A percentile compares a stretch with the other conserved stretches of the same genome.
Conservation (phyloP, 2,329 filamentous ascomycete species). For the Aspergillaceae sp. region DNA sequence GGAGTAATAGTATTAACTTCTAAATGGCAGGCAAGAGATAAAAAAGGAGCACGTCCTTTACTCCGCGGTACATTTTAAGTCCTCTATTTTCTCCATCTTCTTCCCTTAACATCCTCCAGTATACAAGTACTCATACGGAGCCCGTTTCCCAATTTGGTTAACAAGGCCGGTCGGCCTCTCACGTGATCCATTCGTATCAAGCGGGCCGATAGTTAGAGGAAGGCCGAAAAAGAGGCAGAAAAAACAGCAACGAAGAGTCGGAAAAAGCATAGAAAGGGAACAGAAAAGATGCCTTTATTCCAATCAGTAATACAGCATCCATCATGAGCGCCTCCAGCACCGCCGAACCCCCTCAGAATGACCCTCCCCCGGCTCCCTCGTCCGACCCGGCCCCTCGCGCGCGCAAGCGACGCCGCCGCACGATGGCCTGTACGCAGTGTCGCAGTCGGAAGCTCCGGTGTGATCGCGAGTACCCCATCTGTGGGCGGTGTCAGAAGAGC, state of each 20-base stretch:
- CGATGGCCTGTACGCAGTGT: conserved; percentile 36
- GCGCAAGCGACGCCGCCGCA: conserved; percentile 31
- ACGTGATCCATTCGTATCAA: conserved; percentile 10
- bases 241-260: no score
- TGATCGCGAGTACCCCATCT: conserved; percentile 35
- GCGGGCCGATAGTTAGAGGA: no score
- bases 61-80: no score
- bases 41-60: no score
- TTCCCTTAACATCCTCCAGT: no score
- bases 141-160: neutral
- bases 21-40: no score
- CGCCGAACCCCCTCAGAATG: neutral
- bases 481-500: conserved; percentile 32
- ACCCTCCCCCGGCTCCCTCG: neutral
- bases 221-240: no score
- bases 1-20: no score
- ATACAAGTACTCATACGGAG: neutral
- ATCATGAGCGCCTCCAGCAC: conserved; percentile 4
- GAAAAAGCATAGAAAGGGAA: neutral
- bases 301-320: neutral
- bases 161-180: conserved; percentile 6
- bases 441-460: conserved; percentile 36
- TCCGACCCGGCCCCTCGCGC: conserved; percentile 16
- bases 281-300: neutral
- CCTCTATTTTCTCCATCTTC: no score